Evolutionary conservation across 2,329 filamentous ascomycete species (phyloP).

Genomic region (Gaeumannomyces tritici): DNA sequence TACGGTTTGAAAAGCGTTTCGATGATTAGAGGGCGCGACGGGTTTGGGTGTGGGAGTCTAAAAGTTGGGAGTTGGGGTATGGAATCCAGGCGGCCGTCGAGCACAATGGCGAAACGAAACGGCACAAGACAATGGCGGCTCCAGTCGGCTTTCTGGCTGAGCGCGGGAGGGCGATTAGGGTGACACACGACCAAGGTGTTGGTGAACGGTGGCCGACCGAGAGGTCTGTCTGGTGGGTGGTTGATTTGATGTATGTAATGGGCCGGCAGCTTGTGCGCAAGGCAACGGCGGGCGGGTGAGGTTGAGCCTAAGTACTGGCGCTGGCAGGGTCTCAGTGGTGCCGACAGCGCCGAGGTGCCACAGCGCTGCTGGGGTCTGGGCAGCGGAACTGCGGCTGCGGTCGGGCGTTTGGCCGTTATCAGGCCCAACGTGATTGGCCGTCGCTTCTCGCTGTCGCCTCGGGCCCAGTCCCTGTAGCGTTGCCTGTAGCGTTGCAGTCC

Average conservation of each 20-base stretch:
- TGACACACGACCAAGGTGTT: background rate
- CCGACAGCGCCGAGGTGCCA: no score
- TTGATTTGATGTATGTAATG: background rate
- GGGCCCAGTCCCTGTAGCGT: background rate
- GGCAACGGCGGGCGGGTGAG: background rate
- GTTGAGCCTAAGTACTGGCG: background rate
- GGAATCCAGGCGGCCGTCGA: no score
- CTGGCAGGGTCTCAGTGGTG: background rate
- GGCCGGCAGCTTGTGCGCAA: background rate
- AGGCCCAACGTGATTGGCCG: background rate
- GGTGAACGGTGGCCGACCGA: background rate
- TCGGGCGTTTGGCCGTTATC: background rate
- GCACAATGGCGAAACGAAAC: no score
- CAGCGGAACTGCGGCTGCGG: background rate
- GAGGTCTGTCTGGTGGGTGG: no score
- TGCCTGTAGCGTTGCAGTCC: background rate
- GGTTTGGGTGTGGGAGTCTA: no score
- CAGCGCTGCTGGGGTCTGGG: background rate
- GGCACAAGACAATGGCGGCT: no score
- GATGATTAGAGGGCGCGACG: background rate
- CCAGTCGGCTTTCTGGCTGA: no score
- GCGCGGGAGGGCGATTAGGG: background rate
- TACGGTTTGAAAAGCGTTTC: background rate
- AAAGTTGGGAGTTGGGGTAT: no score
- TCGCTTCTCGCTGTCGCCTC: background rate